Evolutionary conservation across 345 rosid genomes (phyloP), one percentile per base, ranked within the genome.

Genomic region (Eucalyptus tenuipes): DNA sequence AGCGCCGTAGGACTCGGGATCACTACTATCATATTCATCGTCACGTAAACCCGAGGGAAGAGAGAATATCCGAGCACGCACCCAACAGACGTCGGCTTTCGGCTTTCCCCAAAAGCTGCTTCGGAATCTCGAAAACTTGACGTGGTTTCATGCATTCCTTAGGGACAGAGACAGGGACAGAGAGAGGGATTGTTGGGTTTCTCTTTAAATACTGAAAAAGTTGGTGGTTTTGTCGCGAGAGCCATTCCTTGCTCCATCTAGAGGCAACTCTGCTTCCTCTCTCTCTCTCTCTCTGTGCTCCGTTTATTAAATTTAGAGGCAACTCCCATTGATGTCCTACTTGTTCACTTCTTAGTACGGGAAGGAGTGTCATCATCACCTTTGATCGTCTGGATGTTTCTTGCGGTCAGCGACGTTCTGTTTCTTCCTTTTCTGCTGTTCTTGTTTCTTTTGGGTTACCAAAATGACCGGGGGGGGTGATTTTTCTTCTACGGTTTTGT

Each of bases 171-270:
- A 88, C 14, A 24, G 61, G 12, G 12, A 59, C 66, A 59, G 86
- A 55, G 33, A 71, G 24, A 27, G 44, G 57, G 57, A 52, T 52
- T 52, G 57, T 25, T 64, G 57, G 57, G 20, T 55, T 16, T 55
- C 1, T 61, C 13, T 5, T 87, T 8, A 10, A 31, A 9, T 20
- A 87, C 71, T 66, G 13, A 85, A 66, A 82, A 88, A 89, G 89
- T 47, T 22, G 87, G 85, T 88, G 37, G 68, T 29, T 88, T 40
- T 53, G 52, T 82, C 85, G 84, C 47, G 15, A 40, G 15, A 40
- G 84, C 93, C 94, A 93, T 93, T 92, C 94, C 93, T 93, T 95
- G 90, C 94, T 92, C 94, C 90, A 91, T 87, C 47, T 86, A 75
- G 91, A 89, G 95, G 95, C 94, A 93, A 93, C 89, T 90, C 91